Percentiles rank a stretch among this genome's conserved stretches.
Evolutionary conservation across 495 filamentous ascomycete genomes (phyloP).

Genomic region (Penicillium mononematosum): DNA sequence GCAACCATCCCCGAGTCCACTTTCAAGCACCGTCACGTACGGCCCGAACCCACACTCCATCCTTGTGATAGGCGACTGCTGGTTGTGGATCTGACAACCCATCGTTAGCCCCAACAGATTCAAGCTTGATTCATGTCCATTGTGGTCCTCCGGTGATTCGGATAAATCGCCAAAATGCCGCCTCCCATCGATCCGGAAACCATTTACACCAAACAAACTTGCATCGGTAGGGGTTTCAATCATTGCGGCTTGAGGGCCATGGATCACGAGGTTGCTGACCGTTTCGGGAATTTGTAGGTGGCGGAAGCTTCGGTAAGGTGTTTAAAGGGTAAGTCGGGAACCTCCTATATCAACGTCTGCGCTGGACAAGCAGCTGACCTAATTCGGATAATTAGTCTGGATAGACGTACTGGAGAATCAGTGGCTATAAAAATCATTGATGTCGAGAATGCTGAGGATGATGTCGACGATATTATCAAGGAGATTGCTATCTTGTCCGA

Average conservation of each 20-base stretch:
- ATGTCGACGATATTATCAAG: constrained; percentile 98
- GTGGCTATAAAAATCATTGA: constrained; percentile 97
- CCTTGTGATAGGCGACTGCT: not conserved
- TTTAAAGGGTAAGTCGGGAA: constrained; percentile 75
- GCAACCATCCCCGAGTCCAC: not conserved
- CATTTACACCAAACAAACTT: constrained; percentile 89
- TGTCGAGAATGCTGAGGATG: constrained; percentile 96
- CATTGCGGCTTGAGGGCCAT: not conserved
- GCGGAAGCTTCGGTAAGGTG: constrained; percentile 92
- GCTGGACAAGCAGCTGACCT: not conserved
- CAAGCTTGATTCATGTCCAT: constrained; percentile 4
- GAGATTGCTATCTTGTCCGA: constrained; percentile 96
- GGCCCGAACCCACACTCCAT: not conserved
- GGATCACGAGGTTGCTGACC: constrained; percentile 4
- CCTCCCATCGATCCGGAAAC: constrained; percentile 72
- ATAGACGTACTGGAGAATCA: constrained; percentile 78
- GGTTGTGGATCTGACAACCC: not conserved
- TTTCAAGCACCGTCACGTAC: not conserved
- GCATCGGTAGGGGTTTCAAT: constrained; percentile 68
- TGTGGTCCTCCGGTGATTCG: not conserved
- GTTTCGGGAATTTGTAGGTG: constrained; percentile 43
- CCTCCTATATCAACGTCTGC: constrained; percentile 24
- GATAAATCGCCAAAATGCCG: constrained; percentile 34
- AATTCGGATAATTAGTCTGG: constrained; percentile 54
- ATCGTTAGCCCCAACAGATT: not conserved